phyloP scores from a whole-genome alignment of 73 alveolate genomes.

The Breviolum minutum region DNA sequence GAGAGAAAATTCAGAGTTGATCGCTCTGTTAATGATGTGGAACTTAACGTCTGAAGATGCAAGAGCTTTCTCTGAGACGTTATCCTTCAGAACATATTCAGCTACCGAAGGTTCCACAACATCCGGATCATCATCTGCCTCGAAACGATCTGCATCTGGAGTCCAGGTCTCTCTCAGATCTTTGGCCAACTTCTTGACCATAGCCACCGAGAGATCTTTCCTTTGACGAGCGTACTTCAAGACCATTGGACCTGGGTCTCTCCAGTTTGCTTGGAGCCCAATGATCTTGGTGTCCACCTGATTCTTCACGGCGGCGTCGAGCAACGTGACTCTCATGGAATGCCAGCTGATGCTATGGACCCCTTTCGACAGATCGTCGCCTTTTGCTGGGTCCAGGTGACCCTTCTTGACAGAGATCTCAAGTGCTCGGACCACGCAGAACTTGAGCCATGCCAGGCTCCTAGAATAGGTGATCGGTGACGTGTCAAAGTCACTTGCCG shows the following conservation, averaged over 20 bases:
- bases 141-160: not conserved
- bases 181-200: not conserved
- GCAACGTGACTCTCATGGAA: conserved; percentile 17
- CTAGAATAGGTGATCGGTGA: not conserved
- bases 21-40: not conserved
- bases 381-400: not conserved
- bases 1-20: not conserved
- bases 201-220: not conserved
- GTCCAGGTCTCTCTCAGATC: not conserved
- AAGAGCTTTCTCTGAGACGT: not conserved
- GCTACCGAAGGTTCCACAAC: not conserved
- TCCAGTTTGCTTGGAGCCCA: conserved; percentile 58
- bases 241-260: conserved; percentile 3
- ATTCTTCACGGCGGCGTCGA: conserved; percentile 1
- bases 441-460: not conserved
- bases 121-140: not conserved
- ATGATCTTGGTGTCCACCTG: not conserved
- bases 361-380: not conserved
- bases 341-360: conserved; percentile 7
- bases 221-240: conserved; percentile 55
- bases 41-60: not conserved
- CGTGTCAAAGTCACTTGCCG: not conserved
- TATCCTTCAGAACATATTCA: not conserved
- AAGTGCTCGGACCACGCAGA: not conserved
- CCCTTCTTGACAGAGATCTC: not conserved